phyloP scores from a whole-genome alignment of 345 rosid genomes.

The Ricinus communis region DNA sequence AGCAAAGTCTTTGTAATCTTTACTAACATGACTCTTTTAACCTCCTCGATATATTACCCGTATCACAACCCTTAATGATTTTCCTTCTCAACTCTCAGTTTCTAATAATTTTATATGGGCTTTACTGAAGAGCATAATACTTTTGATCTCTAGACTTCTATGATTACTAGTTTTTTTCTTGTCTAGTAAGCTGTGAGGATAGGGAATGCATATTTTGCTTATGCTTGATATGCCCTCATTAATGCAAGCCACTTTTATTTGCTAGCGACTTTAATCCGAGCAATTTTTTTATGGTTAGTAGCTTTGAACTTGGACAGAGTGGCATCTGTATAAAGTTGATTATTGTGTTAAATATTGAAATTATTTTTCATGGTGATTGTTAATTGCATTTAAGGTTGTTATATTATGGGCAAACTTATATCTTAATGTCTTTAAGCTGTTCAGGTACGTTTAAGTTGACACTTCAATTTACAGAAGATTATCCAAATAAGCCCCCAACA shows the following conservation, averaged over 20 bases:
- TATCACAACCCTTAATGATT: too few species aligned
- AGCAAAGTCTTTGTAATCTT: too few species aligned
- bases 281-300: neutral
- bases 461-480: constrained; percentile 56
- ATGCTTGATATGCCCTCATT: too few species aligned
- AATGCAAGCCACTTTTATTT: too few species aligned
- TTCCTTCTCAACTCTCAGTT: too few species aligned
- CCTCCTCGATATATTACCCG: too few species aligned
- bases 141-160: neutral
- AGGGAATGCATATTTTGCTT: too few species aligned
- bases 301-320: too few species aligned
- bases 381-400: neutral
- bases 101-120: too few species aligned
- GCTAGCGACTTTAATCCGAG: too few species aligned
- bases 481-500: constrained; percentile 61
- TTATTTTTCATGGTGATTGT: neutral
- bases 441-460: constrained; percentile 62
- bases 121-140: neutral
- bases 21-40: too few species aligned
- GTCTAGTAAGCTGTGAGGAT: neutral
- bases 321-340: neutral
- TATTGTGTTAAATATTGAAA: neutral
- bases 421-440: constrained; percentile 5
- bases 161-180: neutral
- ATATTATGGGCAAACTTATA: neutral